Base-by-base conservation (phyloP, 2,329 filamentous ascomycete genomes). In the Botryotinia globosa region DNA sequence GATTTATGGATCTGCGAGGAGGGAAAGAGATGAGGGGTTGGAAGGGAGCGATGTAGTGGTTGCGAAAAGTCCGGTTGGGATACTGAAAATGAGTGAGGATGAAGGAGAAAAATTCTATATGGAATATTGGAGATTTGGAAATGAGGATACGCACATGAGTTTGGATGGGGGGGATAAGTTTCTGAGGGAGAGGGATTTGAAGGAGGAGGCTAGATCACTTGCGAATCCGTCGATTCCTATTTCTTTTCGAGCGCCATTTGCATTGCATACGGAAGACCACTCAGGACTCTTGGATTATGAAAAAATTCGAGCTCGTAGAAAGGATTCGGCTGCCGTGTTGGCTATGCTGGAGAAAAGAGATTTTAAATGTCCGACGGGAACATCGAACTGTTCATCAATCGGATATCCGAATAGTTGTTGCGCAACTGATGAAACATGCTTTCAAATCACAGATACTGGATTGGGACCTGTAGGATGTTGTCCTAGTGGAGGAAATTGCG, bases 401-500 rank as follows among this genome's bases (percentile, higher is more conserved):
- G 88, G 87, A 12, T 86, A 87, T 63, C 87, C 91, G 1, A 87
- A 93, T 81, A 91, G 90, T 81, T 96, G 93, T 83, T 96, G 93
- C 80, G 83, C 85, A 34, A 84, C 84, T n/a, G 86, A 85, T 25
- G 89, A 91, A 76, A 87, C 85, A 12, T 96, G 93, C 80, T 89
- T 91, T 64, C 81, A 83, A 37, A 88, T 94, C 7, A 80, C 85
- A 45, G 88, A 92, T 80, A 87, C 87, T 9, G 87, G 86, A 0
- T 83, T 90, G 42, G 91, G 91, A 12, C 87, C 88, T 62, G 89
- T 95, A 3, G 92, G 92, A 4, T 96, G 93, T 81, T 96, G 93
- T 82, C 91, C 91, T 0, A 79, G 84, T 51, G 92, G 91, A 5
- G 83, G 84, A 61, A 86, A 81, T 9, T 95, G 92, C 80, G 86